Evolutionary conservation across 1,284 basidiomycete genomes (phyloP).

Genomic region (Chalciporus sp.): DNA sequence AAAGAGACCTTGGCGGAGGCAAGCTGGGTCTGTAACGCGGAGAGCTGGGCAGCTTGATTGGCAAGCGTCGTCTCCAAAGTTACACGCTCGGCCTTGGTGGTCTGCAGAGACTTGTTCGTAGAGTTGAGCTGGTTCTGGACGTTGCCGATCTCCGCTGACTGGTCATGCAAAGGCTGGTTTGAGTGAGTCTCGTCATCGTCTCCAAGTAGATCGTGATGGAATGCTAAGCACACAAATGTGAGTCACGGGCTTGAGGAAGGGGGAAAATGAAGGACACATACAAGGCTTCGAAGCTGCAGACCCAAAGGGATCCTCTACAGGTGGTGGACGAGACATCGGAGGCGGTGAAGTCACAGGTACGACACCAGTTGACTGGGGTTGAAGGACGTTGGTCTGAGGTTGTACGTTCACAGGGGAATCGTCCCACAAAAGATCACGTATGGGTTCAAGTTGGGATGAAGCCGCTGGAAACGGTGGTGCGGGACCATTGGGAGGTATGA

Average conservation of each 20-base stretch:
- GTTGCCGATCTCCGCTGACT: slow-evolving; percentile 84
- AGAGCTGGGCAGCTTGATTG: slow-evolving; percentile 69
- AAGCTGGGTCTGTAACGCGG: slow-evolving; percentile 74
- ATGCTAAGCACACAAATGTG: slow-evolving; percentile 19
- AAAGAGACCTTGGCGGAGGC: slow-evolving; percentile 78
- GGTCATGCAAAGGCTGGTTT: slow-evolving; percentile 61
- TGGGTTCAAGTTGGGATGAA: slow-evolving; percentile 40
- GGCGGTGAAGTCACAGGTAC: slow-evolving; percentile 17
- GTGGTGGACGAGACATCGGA: slow-evolving; percentile 23
- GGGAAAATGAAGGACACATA: slow-evolving; percentile 26
- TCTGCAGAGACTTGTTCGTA: slow-evolving; percentile 72
- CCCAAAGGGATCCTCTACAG: slow-evolving; percentile 46
- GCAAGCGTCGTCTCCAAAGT: slow-evolving; percentile 59
- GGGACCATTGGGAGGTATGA: slow-evolving; percentile 72
- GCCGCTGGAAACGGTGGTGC: slow-evolving; percentile 37
- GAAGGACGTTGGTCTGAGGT: slow-evolving; percentile 37
- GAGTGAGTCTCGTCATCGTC: slow-evolving; percentile 61
- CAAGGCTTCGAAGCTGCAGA: slow-evolving; percentile 27
- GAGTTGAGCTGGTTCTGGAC: slow-evolving; percentile 81
- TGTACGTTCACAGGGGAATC: slow-evolving; percentile 53
- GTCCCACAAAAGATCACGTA: slow-evolving; percentile 58
- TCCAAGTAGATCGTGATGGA: slow-evolving; percentile 61
- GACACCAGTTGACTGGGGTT: slow-evolving; percentile 39
- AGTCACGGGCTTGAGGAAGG: slow-evolving; percentile 17
- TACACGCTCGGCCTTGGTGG: slow-evolving; percentile 59